phyloP scores from a whole-genome alignment of 306 rosid species.

The Vigna radiata region DNA sequence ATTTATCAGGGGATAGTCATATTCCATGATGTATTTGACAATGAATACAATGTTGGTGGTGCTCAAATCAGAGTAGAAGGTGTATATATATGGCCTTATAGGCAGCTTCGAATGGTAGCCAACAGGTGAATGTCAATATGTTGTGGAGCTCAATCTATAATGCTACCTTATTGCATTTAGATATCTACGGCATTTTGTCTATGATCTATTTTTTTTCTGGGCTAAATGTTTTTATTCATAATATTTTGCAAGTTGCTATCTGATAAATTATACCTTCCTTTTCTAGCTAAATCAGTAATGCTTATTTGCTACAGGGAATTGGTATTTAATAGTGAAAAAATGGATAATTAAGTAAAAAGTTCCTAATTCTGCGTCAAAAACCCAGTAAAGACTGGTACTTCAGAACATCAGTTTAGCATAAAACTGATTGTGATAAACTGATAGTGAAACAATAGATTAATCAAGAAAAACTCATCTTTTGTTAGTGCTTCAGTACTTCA shows the following conservation, averaged over 20 bases:
- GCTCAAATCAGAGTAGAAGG: conserved; percentile 97
- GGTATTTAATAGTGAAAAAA: conserved; percentile 15
- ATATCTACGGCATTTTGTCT: conserved; percentile 12
- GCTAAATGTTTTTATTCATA: background rate
- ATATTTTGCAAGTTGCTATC: conserved; percentile 9
- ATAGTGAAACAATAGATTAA: background rate
- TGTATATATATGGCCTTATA: conserved; percentile 99
- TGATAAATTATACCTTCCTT: conserved; percentile 23
- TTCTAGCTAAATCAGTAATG: background rate
- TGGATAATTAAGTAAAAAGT: background rate
- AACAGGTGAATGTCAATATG: conserved; percentile 60
- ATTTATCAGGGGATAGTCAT: conserved; percentile 83
- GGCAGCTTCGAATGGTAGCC: conserved; percentile 98
- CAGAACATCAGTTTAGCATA: conserved; percentile 20
- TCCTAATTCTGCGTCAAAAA: background rate
- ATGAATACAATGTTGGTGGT: conserved; percentile 81
- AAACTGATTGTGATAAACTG: conserved; percentile 2
- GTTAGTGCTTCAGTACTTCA: background rate
- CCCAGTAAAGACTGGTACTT: background rate
- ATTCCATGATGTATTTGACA: conserved; percentile 86
- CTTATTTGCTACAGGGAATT: background rate
- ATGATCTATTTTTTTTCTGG: background rate
- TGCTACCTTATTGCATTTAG: conserved; percentile 7
- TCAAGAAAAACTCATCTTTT: background rate
- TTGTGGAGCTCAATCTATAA: conserved; percentile 34